Conservation (phyloP, 2,329 filamentous ascomycete species). For the Stachybotrys echinatus region DNA sequence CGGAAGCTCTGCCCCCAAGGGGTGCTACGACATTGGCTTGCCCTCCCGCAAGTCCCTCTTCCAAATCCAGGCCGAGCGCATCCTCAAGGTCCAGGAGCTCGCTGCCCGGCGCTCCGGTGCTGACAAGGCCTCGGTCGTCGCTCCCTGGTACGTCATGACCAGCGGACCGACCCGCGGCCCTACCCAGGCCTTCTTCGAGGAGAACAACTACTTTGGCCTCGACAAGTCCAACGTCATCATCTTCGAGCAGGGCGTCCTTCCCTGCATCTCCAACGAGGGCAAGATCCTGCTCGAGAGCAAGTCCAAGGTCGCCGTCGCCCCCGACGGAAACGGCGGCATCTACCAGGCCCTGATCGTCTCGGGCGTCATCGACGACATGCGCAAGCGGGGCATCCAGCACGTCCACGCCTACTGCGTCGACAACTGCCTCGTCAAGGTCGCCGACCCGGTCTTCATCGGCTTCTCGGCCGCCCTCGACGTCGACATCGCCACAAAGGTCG, state of each 20-base stretch:
- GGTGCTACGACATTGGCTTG: constrained; percentile 93
- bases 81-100: constrained; percentile 77
- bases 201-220: constrained; percentile 88
- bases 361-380: constrained; percentile 82
- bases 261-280: constrained; percentile 94
- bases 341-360: constrained; percentile 85
- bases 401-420: constrained; percentile 98
- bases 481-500: constrained; percentile 98
- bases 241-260: constrained; percentile 95
- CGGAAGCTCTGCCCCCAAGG: constrained; percentile 93
- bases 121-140: constrained; percentile 43
- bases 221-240: constrained; percentile 80
- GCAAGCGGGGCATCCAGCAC: constrained; percentile 83
- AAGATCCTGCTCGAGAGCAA: constrained; percentile 94
- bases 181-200: constrained; percentile 88
- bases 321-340: constrained; percentile 94
- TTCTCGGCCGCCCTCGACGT: constrained; percentile 85
- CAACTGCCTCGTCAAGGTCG: constrained; percentile 99
- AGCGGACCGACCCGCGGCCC: constrained; percentile 87
- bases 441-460: constrained; percentile 91
- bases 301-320: constrained; percentile 86
- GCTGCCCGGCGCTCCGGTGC: constrained; percentile 58
- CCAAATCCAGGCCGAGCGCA: constrained; percentile 95
- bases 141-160: constrained; percentile 99
- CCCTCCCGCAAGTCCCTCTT: constrained; percentile 92